Evolutionary conservation across 2,329 filamentous ascomycete genomes (phyloP), one percentile per base, ranked within the genome.

Genomic region (Endocalyx cinctus): DNA sequence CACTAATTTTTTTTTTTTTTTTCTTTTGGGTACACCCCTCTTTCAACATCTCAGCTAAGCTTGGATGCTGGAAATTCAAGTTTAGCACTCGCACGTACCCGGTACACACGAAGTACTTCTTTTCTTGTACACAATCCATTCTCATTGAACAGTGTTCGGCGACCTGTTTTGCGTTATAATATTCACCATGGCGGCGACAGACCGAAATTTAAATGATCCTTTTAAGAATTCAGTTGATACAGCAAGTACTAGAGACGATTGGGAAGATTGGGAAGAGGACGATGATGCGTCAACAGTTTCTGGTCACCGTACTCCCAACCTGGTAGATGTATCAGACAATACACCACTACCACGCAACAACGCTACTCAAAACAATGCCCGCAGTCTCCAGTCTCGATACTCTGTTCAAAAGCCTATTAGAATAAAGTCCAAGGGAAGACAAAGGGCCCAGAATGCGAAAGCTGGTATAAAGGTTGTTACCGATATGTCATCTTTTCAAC

Each of bases 381-480:
- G 50, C 19, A 37, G 39, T 27, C 30, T 42, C 18, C 34, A 35
- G 25, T 37, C 42, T 27, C 48, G 64, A 31, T 45, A 58, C 17
- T 67, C 69, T 2, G 50, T 57, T 3, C 58, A 62, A 17, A 69
- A 59, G 34, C 50, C 70, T 18, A 58, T 55, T 27, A 63, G 72
- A 7, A 53, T 72, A 15, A 80, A 71, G 51, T 84, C 79, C 4
- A 71, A 71, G 34, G 69, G 72, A 18, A 68, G 78, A 33, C 78
- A 83, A 48, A 76, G 74, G 48, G 67, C 69, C 15, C 67, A 79
- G 51, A 76, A 80, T 54, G 67, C 70, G 35, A 69, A 72, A 58
- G 74, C 74, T 7, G 79, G 79, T 10, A 84, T 85, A 50, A 80
- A 67, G 42, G 56, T 87, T 14, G 77, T 86, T 43, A 88, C 84